These are phyloP conservation scores for Alternaria sp. DNA, from an alignment of 2,329 filamentous ascomycete genomes.

Conservation along the genomic window DNA sequence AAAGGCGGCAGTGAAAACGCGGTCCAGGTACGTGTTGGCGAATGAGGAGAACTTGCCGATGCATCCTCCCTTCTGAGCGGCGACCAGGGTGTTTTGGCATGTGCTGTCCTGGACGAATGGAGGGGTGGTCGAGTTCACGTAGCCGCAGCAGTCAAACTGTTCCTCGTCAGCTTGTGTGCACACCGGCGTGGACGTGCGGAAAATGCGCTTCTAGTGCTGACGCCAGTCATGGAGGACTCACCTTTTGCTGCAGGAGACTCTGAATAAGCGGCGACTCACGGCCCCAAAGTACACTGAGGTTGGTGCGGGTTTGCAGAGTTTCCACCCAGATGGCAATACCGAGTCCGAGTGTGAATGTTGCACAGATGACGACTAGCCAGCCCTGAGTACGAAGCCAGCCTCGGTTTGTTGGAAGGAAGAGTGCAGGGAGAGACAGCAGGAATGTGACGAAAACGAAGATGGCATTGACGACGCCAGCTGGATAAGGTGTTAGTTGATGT, in stretches of 20 bases:
- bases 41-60: conserved; percentile 70
- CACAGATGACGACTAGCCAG: conserved; percentile 70
- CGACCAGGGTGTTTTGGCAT: conserved; percentile 73
- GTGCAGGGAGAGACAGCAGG: conserved; percentile 71
- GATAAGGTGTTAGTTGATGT: conserved; percentile 26
- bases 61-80: conserved; percentile 73
- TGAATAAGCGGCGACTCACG: conserved; percentile 64
- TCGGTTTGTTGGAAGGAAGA: conserved; percentile 69
- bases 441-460: conserved; percentile 75
- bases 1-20: conserved; percentile 80
- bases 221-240: conserved; percentile 48
- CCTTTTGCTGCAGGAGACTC: conserved; percentile 72
- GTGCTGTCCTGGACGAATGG: conserved; percentile 72
- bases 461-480: conserved; percentile 74
- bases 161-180: conserved; percentile 25
- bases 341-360: conserved; percentile 68
- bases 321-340: conserved; percentile 68
- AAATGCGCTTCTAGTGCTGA: conserved; percentile 4
- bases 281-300: conserved; percentile 67
- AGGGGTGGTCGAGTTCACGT: conserved; percentile 73
- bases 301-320: conserved; percentile 71
- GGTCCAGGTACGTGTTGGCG: conserved; percentile 73
- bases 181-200: conserved; percentile 1
- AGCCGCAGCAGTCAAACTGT: conserved; percentile 82
- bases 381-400: conserved; percentile 74